phyloP scores from a whole-genome alignment of 2,329 filamentous ascomycete species.

The Curvularia sp. region DNA sequence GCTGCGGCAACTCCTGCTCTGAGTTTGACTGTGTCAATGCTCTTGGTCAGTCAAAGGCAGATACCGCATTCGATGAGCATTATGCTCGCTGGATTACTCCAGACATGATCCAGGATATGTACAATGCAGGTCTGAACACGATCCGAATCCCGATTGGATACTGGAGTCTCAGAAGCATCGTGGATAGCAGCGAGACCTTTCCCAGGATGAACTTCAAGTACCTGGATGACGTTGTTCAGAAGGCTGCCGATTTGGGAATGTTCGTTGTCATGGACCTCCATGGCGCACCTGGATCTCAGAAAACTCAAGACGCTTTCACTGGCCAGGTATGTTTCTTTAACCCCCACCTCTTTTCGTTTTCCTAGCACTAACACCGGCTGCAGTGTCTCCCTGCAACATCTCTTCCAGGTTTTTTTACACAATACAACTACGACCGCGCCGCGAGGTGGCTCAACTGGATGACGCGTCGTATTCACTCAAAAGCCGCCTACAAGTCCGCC shows the following conservation, averaged over 20 bases:
- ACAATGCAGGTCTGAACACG: slow-evolving; percentile 60
- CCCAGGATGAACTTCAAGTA: slow-evolving; percentile 58
- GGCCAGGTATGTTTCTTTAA: slow-evolving; percentile 48
- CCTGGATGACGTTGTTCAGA: slow-evolving; percentile 57
- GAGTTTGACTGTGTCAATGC: slow-evolving; percentile 64
- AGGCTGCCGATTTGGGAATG: slow-evolving; percentile 59
- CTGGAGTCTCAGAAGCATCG: slow-evolving; percentile 62
- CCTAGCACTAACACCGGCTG: neutral
- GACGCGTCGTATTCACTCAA: slow-evolving; percentile 60
- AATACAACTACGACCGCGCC: slow-evolving; percentile 64
- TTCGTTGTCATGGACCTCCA: slow-evolving; percentile 65
- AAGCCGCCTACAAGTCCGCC: slow-evolving; percentile 60
- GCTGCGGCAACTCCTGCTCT: slow-evolving; percentile 55
- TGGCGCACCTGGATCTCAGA: slow-evolving; percentile 61
- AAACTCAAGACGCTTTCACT: slow-evolving; percentile 57
- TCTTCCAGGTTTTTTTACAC: slow-evolving; percentile 62
- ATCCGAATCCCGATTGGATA: slow-evolving; percentile 64
- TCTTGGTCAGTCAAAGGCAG: slow-evolving; percentile 57
- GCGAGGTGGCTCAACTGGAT: slow-evolving; percentile 64
- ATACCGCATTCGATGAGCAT: slow-evolving; percentile 59
- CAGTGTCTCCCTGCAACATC: slow-evolving; percentile 29
- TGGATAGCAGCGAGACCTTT: slow-evolving; percentile 60
- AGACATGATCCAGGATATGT: slow-evolving; percentile 59
- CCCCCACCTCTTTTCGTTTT: neutral
- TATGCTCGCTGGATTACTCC: slow-evolving; percentile 61